phyloP scores from a whole-genome alignment of 2,329 filamentous ascomycete genomes.

The Magnaporthiopsis poae region DNA sequence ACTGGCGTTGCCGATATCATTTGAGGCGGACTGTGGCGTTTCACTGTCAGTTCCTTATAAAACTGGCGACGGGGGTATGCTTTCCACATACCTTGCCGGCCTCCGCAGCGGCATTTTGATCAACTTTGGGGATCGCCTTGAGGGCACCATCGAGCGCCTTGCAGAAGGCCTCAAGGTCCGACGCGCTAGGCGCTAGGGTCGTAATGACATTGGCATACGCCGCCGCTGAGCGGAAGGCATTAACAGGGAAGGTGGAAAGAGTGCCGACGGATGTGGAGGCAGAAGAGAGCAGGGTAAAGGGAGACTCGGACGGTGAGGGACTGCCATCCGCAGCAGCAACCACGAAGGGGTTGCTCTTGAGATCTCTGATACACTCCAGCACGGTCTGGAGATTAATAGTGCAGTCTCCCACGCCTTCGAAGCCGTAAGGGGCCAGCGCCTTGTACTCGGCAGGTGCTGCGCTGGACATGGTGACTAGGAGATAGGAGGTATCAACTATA shows the following conservation, averaged over 20 bases:
- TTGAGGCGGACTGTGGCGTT: background rate
- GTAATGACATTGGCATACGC: background rate
- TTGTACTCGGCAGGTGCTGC: background rate
- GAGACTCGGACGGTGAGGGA: background rate
- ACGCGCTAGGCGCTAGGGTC: background rate
- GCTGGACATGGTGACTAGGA: background rate
- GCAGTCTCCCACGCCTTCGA: background rate
- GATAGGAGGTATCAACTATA: background rate
- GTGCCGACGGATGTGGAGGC: background rate
- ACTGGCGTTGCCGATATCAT: background rate
- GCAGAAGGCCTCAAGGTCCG: background rate
- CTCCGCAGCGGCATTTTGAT: background rate
- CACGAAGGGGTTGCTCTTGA: background rate
- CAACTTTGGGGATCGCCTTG: background rate
- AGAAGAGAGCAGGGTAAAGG: background rate
- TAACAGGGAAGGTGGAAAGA: background rate
- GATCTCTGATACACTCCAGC: background rate
- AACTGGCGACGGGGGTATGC: background rate
- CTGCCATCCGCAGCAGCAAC: background rate
- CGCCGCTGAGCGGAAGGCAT: background rate
- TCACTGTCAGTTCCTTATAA: background rate
- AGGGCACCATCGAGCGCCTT: background rate
- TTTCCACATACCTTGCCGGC: background rate
- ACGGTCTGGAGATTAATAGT: background rate
- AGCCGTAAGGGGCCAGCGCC: background rate